Evolutionary conservation across 257 asterid genomes (phyloP).

Genomic region (Craterostigma plantagineum): DNA sequence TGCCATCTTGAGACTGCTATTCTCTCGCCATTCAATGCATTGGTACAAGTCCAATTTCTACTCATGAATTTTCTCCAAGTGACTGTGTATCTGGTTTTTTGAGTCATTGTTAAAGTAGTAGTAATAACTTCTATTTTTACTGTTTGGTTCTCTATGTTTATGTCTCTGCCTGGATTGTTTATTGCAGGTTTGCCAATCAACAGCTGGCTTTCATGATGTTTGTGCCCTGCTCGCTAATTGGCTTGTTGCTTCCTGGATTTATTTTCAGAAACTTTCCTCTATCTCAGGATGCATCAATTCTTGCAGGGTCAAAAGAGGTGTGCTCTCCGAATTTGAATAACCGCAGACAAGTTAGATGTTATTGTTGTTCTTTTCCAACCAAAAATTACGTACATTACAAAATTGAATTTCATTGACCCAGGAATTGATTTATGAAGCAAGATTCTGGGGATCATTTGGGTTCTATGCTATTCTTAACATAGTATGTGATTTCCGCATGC

Average conservation of each 20-base stretch:
- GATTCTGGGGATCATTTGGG: conserved; percentile 99
- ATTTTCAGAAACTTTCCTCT: conserved; percentile 51
- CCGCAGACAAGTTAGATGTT: too few relatives aligned
- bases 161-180: conserved; percentile 6
- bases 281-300: conserved; percentile 36
- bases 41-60: conserved; percentile 47
- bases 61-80: conserved; percentile 10
- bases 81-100: too few relatives aligned
- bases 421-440: conserved; percentile 77
- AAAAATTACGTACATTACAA: background rate
- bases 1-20: conserved; percentile 52
- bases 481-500: conserved; percentile 27
- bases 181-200: conserved; percentile 77
- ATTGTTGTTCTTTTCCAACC: too few relatives aligned
- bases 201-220: conserved; percentile 73
- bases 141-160: too few relatives aligned
- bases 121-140: too few relatives aligned
- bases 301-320: conserved; percentile 47
- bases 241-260: conserved; percentile 60
- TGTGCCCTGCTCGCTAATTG: conserved; percentile 77
- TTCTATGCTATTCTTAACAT: conserved; percentile 53
- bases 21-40: conserved; percentile 62
- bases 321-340: too few relatives aligned
- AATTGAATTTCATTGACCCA: conserved; percentile 14
- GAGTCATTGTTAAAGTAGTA: too few relatives aligned